Evolutionary conservation across 2,329 filamentous ascomycete species (phyloP), one percentile per base, ranked within the genome.

Genomic region (Fusarium begoniae): DNA sequence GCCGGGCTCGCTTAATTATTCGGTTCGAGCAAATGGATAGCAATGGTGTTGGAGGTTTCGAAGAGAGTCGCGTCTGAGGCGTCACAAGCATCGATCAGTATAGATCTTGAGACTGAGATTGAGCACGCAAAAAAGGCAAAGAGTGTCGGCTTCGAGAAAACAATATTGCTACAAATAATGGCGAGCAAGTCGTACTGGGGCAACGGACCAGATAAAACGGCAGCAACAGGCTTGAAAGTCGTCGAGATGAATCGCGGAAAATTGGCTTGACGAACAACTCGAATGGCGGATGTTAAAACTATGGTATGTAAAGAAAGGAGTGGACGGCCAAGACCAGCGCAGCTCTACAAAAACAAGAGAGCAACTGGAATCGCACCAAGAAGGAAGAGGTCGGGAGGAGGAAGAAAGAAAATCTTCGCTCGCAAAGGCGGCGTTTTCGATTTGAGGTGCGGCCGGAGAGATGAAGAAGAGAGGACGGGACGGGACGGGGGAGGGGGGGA

Each of bases 281-380:
- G 66, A 64, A 64, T 65, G 63, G 45, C 59, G 66, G 55, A 55
- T 58, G 68, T 70, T 40, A 65, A 48, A 70, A 65, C 67, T 78
- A 81, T 80, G 54, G 41, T 68, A 62, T 76, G 63, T 77, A 75
- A 79, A 76, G 74, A 74, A 83, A 88, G 85, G 88, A 90, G 87
- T 84, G 88, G 88, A 90, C 88, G 87, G 88, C 80, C 87, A 83
- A 89, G 83, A 87, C 88, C 88, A 90, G 87, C 82, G 82, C 85
- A 87, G 85, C 85, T 82, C 81, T 76, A 67, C 59, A 81, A 81
- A 79, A 76, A 84, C 51, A 75, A 84, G 85, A 84, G 80, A 84
- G 85, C 86, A 81, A 80, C 87, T 85, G 87, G 88, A 87, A 88
- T 88, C 85, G 88, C 83, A 85, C 88, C 88, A 89, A 70, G 66